Evolutionary conservation across 768 basidiomycete species (phyloP).

Genomic region (Boletus sp.): DNA sequence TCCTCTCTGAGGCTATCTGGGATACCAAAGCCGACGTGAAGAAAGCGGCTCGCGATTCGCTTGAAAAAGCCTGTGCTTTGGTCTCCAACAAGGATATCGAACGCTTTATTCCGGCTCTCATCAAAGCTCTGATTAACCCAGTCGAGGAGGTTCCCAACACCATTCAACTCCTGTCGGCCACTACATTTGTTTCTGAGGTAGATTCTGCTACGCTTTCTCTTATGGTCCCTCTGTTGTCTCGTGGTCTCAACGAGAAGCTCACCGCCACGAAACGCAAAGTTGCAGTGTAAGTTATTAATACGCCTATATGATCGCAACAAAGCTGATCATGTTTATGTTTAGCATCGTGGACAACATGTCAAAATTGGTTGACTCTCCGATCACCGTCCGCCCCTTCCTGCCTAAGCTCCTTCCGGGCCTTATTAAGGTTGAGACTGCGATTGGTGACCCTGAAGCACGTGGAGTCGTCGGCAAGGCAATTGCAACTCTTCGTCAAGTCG

Average conservation of each 20-base stretch:
- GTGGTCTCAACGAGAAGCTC: constrained; percentile 92
- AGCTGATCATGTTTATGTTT: constrained; percentile 23
- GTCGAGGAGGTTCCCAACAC: constrained; percentile 98
- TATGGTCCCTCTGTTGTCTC: constrained; percentile 93
- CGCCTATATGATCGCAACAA: constrained; percentile 9
- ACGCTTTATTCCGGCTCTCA: constrained; percentile 95
- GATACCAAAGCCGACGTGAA: constrained; percentile 99
- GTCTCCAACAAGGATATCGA: constrained; percentile 98
- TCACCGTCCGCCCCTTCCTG: constrained; percentile 95
- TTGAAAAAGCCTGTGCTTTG: constrained; percentile 91
- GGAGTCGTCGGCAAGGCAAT: constrained; percentile 89
- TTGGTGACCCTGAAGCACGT: constrained; percentile 98
- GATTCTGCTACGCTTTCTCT: constrained; percentile 95
- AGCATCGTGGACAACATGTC: constrained; percentile 98
- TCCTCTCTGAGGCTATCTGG: constrained; percentile 96
- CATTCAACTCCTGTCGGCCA: constrained; percentile 91
- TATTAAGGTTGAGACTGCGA: constrained; percentile 90
- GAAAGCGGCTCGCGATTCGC: constrained; percentile 93
- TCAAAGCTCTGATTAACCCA: constrained; percentile 97
- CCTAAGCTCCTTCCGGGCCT: constrained; percentile 93
- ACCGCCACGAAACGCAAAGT: constrained; percentile 97
- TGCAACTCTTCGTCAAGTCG: constrained; percentile 91
- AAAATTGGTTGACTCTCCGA: constrained; percentile 91
- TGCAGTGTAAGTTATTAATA: constrained; percentile 68
- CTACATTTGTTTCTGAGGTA: constrained; percentile 99